Evolutionary conservation across 306 rosid species (phyloP).

Genomic region (Corylus avellana): DNA sequence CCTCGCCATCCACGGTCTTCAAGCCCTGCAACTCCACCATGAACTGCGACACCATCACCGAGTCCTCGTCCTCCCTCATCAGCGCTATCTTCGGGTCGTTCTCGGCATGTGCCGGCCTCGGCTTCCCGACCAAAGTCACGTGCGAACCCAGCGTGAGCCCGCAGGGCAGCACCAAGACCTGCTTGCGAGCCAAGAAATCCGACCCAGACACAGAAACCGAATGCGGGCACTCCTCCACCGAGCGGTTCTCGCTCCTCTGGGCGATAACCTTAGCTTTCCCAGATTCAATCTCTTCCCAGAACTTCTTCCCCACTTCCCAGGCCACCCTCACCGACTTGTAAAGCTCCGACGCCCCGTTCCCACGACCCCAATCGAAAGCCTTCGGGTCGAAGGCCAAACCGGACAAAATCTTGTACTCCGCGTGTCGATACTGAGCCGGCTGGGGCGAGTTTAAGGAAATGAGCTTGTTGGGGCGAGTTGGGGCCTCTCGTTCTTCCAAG

Average conservation of each 20-base stretch:
- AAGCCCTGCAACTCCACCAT: conserved; percentile 86
- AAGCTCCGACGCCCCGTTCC: conserved; percentile 45
- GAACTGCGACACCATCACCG: conserved; percentile 65
- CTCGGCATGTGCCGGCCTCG: conserved; percentile 46
- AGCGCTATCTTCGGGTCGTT: conserved; percentile 36
- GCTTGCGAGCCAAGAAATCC: conserved; percentile 44
- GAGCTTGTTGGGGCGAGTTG: conserved; percentile 54
- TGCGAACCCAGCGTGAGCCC: conserved; percentile 89
- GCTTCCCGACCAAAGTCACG: conserved; percentile 74
- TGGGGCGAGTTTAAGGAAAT: conserved; percentile 45
- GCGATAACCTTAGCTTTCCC: conserved; percentile 23
- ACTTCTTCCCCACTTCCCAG: conserved; percentile 48
- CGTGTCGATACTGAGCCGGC: conserved; percentile 50
- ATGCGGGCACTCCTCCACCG: conserved; percentile 48
- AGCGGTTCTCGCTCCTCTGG: conserved; percentile 28
- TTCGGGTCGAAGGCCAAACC: conserved; percentile 47
- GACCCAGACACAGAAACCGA: conserved; percentile 63
- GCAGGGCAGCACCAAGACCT: conserved; percentile 73
- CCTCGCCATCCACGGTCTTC: conserved; percentile 84
- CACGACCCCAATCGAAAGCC: conserved; percentile 34
- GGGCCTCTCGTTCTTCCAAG: conserved; percentile 58
- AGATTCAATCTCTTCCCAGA: conserved; percentile 61
- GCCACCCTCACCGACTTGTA: conserved; percentile 65
- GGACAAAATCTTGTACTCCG: conserved; percentile 38
- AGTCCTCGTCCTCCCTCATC: conserved; percentile 36